Evolutionary conservation across 108 stramenopile species (phyloP), one percentile per base, ranked within the genome.

Genomic region (Fistulifera pelliculosa): DNA sequence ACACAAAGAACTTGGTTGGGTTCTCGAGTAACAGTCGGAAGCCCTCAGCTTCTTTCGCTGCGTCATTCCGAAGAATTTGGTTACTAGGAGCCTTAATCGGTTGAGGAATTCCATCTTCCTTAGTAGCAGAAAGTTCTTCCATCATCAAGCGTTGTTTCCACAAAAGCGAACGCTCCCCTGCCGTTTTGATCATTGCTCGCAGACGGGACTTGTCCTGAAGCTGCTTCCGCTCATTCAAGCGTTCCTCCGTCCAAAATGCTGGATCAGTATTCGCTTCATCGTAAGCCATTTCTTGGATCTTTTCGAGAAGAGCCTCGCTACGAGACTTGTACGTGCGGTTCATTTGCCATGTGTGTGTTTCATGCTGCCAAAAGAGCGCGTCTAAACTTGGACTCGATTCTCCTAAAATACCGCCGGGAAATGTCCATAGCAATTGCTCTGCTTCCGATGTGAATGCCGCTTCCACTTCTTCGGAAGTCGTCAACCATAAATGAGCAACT

Each of bases 11-110:
- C 53, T 75, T 72, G 4, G 77, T 77, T 27, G 89, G 82, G 62
- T 90, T 79, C 48, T 69, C 79, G 52, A 75, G 54, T 8, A 90
- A 64, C 0, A 83, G 53, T 43, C 78, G 62, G n/a, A 70, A 68
- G 12, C 89, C 89, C 50, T 84, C 89, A 25, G 65, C 65, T 67
- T 90, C 89, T 68, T 77, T 75, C n/a, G 89, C 89, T 24, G 68
- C 49, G 40, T 74, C 64, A 58, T 87, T 75, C 1, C 68, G 80
- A 54, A 90, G 56, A 12, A 86, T 70, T 43, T 73, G 70, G 40
- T 85, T 50, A 49, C 66, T 79, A 26, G 89, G 89, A 42, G 77
- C 76, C 1, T 80, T 79, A 56, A 65, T 70, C 17, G 77, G 61
- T 40, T 69, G 62, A 14, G 83, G 80, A 22, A 75, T 52, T 23